Evolutionary conservation across 805 yeast genomes (phyloP).

Genomic region (Candida insectalens): DNA sequence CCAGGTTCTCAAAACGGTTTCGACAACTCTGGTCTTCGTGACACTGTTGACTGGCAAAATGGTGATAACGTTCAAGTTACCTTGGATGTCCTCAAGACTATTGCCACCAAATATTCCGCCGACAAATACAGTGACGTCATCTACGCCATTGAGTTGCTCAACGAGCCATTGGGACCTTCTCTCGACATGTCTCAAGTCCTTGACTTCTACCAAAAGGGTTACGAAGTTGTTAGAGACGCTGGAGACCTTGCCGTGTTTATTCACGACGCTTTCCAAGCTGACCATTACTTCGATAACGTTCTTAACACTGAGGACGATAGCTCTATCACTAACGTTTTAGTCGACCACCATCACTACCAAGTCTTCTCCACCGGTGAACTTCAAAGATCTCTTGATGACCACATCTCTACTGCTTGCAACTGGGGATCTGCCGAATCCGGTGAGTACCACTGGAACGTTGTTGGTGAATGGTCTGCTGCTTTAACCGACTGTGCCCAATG

Average conservation of each 20-base stretch:
- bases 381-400: slow-evolving; percentile 48
- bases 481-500: slow-evolving; percentile 62
- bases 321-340: slow-evolving; percentile 45
- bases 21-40: slow-evolving; percentile 69
- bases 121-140: slow-evolving; percentile 42
- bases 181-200: slow-evolving; percentile 50
- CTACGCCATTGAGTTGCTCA: slow-evolving; percentile 59
- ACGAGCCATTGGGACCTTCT: slow-evolving; percentile 62
- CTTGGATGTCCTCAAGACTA: slow-evolving; percentile 35
- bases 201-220: slow-evolving; percentile 54
- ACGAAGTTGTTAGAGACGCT: slow-evolving; percentile 47
- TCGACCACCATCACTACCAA: slow-evolving; percentile 90
- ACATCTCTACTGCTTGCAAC: slow-evolving; percentile 47
- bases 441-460: slow-evolving; percentile 65
- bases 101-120: slow-evolving; percentile 45
- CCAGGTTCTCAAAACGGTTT: slow-evolving; percentile 87
- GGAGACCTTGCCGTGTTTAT: slow-evolving; percentile 36
- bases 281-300: slow-evolving; percentile 54
- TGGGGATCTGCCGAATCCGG: slow-evolving; percentile 26
- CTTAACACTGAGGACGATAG: slow-evolving; percentile 29
- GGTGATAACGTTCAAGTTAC: slow-evolving; percentile 36
- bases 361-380: slow-evolving; percentile 65
- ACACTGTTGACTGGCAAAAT: slow-evolving; percentile 32
- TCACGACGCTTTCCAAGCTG: slow-evolving; percentile 69
- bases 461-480: slow-evolving; percentile 68